Evolutionary conservation across 2,329 filamentous ascomycete genomes (phyloP), one percentile per base, ranked within the genome.

Genomic region (Lecanicillium sp.): DNA sequence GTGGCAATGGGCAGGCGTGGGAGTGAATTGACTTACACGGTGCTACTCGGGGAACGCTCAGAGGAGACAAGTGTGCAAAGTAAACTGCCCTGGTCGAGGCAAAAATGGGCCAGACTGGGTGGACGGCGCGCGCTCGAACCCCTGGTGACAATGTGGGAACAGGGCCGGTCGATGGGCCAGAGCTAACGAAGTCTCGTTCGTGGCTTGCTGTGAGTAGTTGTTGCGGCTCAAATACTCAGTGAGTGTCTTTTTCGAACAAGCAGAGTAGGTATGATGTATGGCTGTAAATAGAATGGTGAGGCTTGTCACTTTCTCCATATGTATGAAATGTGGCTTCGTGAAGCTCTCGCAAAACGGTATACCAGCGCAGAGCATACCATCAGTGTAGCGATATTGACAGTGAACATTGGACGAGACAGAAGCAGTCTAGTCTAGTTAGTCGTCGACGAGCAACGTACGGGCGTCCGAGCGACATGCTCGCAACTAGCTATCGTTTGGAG

Each of bases 401-500:
- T 19, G n/a, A 46, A 23, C 26, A 20, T 21, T 17, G 23, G 35
- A 39, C 11, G 44, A 46, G 44, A 46, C 35, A 27, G 26, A 32
- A 19, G 17, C 19, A 10, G 17, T 26, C 19, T n/a, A 10, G 17
- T 26, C 19, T 2, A 15, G 12, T 19, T 32, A 24, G 12, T 15
- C 37, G 10, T 5, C 30, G n/a, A 15, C 19, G 30, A 14, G 14
- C 27, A n/a, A 29, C 29, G 42, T 32, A 24, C 10, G 36, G 12
- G 21, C 15, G 44, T 46, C 44, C 44, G 44, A 46, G 44, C 35
- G 35, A 36, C 27, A 23, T 14, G 8, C 20, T 39, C 19, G 27
- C 27, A 36, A 32, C 19, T n/a, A n/a, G 39, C 44, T 39, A 46
- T 38, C 32, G 35, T 46, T 46, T 46, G 44, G 29, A 23, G 33